These are phyloP conservation scores for Hypoxylon fuscum DNA, from an alignment of 495 filamentous ascomycete genomes.

Conservation along the genomic window DNA sequence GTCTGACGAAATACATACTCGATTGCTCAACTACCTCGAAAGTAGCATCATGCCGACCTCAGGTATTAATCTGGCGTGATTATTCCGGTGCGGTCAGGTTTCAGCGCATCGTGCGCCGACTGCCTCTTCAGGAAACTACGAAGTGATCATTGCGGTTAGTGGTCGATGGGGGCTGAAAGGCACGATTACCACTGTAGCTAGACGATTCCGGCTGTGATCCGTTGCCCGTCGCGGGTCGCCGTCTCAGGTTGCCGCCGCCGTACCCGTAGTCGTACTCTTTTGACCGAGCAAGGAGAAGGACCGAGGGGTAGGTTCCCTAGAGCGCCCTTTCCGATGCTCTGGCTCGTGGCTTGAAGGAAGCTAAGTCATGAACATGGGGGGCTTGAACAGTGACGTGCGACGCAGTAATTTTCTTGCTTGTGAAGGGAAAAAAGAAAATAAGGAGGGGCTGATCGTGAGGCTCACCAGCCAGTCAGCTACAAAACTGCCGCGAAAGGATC, in stretches of 20 bases:
- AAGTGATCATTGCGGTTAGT: constrained; percentile 27
- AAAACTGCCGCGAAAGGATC: constrained; percentile 40
- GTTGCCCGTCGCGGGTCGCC: constrained; percentile 34
- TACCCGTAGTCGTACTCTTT: constrained; percentile 29
- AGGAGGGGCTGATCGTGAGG: constrained; percentile 46
- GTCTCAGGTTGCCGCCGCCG: constrained; percentile 35
- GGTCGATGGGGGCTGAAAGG: constrained; percentile 39
- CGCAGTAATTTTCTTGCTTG: background rate
- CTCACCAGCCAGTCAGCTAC: constrained; percentile 45
- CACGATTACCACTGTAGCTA: constrained; percentile 31
- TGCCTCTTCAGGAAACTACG: constrained; percentile 41
- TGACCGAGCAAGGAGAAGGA: constrained; percentile 29
- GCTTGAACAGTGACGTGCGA: constrained; percentile 1
- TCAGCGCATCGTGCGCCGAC: constrained; percentile 40
- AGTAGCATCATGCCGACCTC: constrained; percentile 32
- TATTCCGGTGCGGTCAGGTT: constrained; percentile 35
- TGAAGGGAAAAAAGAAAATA: constrained; percentile 4
- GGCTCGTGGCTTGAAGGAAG: constrained; percentile 35
- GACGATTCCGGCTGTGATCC: constrained; percentile 37
- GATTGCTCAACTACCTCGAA: constrained; percentile 32
- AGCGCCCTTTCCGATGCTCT: constrained; percentile 34
- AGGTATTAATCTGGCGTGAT: constrained; percentile 32
- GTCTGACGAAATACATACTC: constrained; percentile 39
- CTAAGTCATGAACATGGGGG: constrained; percentile 16
- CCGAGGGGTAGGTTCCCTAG: constrained; percentile 12